Evolutionary conservation across 441 rosid species (phyloP).

Genomic region (Gossypium schwendimanii): DNA sequence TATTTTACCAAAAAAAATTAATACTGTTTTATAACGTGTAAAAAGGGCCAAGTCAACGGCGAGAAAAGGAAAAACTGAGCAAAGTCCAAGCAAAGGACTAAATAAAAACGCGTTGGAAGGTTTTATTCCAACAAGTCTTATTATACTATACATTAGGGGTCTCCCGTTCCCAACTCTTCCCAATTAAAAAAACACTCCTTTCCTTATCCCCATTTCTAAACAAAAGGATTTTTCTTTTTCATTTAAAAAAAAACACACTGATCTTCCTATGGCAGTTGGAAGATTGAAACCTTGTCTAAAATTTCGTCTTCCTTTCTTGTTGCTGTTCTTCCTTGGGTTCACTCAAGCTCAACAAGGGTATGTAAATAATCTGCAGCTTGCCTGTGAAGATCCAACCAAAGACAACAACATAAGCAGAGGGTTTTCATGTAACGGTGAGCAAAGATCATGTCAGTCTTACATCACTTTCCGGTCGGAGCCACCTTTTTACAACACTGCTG

Average conservation of each 20-base stretch:
- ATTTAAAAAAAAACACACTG: background rate
- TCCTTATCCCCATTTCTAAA: background rate
- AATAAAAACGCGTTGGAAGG: background rate
- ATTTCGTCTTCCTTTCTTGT: background rate
- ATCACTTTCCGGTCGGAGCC: constrained; percentile 65
- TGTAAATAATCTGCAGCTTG: constrained; percentile 44
- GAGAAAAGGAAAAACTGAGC: too few species aligned
- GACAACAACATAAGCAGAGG: constrained; percentile 48
- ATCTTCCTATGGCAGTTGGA: background rate
- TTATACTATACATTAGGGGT: background rate
- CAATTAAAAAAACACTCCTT: background rate
- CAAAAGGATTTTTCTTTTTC: background rate
- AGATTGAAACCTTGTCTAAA: background rate
- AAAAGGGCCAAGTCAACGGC: background rate
- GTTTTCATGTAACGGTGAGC: constrained; percentile 44
- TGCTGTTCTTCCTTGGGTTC: background rate
- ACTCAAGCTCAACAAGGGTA: constrained; percentile 47
- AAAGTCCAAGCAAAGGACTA: background rate
- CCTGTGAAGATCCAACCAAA: constrained; percentile 16
- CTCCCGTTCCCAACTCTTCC: background rate
- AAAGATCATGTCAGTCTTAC: constrained; percentile 50
- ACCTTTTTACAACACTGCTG: constrained; percentile 36
- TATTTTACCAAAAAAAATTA: too few species aligned
- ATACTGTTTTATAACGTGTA: background rate
- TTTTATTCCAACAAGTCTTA: background rate